These are phyloP conservation scores for Candida coleopterorum DNA, from an alignment of 805 yeast genomes.

Conservation along the genomic window DNA sequence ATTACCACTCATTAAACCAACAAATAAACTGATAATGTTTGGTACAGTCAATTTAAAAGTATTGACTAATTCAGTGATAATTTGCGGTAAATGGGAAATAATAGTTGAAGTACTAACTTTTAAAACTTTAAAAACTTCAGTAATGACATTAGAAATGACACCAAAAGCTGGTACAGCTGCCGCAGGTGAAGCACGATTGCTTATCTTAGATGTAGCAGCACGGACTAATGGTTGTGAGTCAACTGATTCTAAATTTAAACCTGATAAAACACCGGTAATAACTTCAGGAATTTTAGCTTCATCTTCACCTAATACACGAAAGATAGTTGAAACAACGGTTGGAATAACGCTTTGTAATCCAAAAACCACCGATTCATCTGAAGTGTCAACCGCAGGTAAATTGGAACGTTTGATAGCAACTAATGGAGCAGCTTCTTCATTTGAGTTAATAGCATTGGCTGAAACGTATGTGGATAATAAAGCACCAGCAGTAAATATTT, in stretches of 20 bases:
- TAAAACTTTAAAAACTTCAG: conserved; percentile 3
- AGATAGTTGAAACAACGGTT: conserved; percentile 1
- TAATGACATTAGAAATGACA: not conserved
- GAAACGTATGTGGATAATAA: too few species aligned
- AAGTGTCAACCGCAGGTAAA: too few species aligned
- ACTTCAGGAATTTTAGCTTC: not conserved
- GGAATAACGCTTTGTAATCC: too few species aligned
- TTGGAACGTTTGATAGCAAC: too few species aligned
- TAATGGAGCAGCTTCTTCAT: too few species aligned
- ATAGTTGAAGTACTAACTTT: conserved; percentile 1
- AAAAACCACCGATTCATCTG: too few species aligned
- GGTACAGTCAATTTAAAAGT: conserved; percentile 1
- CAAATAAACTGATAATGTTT: conserved; percentile 1
- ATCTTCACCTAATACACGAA: not conserved
- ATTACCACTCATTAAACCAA: conserved; percentile 1
- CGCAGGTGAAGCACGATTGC: not conserved
- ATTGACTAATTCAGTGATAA: not conserved
- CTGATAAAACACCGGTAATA: not conserved
- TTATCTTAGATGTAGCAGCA: not conserved
- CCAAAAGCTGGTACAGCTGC: not conserved
- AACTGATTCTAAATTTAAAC: not conserved
- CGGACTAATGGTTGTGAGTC: not conserved
- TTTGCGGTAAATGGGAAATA: not conserved
- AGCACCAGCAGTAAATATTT: too few species aligned
- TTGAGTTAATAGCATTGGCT: too few species aligned